phyloP scores from a whole-genome alignment of 768 basidiomycete species.

The Phaffia australis region DNA sequence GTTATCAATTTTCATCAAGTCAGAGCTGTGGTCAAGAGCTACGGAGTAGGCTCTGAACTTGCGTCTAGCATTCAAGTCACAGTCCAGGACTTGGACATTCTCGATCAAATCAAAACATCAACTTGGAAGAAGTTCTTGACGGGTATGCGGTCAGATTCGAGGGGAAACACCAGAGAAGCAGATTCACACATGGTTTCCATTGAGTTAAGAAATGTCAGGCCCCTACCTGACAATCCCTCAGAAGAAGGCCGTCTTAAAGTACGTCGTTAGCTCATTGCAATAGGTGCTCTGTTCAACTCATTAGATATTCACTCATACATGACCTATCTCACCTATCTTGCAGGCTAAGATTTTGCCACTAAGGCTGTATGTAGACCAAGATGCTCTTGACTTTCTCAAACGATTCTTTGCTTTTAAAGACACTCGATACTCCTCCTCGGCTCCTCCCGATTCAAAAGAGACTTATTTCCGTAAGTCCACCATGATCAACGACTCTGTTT shows the following conservation, averaged over 20 bases:
- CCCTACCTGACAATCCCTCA: slow-evolving; percentile 52
- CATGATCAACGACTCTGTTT: neutral
- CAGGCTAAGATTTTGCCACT: slow-evolving; percentile 85
- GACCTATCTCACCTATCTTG: neutral
- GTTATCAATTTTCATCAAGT: slow-evolving; percentile 65
- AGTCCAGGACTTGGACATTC: slow-evolving; percentile 67
- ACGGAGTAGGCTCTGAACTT: neutral
- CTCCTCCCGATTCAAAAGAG: slow-evolving; percentile 39
- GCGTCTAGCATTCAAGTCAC: slow-evolving; percentile 59
- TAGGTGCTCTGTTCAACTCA: neutral
- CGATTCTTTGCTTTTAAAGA: slow-evolving; percentile 79
- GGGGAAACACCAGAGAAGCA: slow-evolving; percentile 79
- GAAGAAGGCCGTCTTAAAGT: slow-evolving; percentile 60
- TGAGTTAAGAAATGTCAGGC: slow-evolving; percentile 63
- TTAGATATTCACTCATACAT: neutral
- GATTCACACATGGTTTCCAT: slow-evolving; percentile 88
- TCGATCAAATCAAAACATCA: slow-evolving; percentile 95
- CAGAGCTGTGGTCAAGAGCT: slow-evolving; percentile 49
- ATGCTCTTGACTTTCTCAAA: slow-evolving; percentile 95
- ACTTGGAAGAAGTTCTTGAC: slow-evolving; percentile 98
- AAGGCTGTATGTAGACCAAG: slow-evolving; percentile 90
- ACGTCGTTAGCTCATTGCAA: neutral
- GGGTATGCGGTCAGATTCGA: slow-evolving; percentile 66
- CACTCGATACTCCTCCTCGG: neutral
- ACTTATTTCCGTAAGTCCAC: slow-evolving; percentile 59